Percentiles rank a stretch among this genome's conserved stretches.
Conservation (phyloP, 805 yeast species). For the Lachancea fermentati region DNA sequence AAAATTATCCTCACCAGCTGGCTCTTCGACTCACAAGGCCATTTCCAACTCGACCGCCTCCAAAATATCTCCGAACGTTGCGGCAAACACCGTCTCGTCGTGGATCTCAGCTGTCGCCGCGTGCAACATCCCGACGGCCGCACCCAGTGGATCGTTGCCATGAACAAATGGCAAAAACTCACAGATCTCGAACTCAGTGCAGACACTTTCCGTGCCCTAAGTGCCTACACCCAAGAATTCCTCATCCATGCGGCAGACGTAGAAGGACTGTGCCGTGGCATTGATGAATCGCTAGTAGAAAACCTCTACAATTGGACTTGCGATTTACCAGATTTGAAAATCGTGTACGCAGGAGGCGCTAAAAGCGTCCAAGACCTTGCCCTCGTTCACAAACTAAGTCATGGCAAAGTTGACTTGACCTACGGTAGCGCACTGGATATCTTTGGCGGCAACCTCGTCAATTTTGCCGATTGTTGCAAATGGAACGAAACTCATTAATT, state of each 20-base stretch:
- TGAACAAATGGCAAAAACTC: slow-evolving; percentile 93
- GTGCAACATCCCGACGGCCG: slow-evolving; percentile 23
- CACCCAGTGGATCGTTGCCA: slow-evolving; percentile 84
- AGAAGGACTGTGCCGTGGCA: slow-evolving; percentile 92
- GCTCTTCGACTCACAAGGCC: slow-evolving; percentile 54
- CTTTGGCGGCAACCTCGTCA: slow-evolving; percentile 84
- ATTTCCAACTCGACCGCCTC: slow-evolving; percentile 48
- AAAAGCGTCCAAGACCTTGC: slow-evolving; percentile 62
- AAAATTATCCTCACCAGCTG: slow-evolving; percentile 92
- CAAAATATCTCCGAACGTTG: slow-evolving; percentile 44
- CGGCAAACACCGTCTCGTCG: slow-evolving; percentile 65
- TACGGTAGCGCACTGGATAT: slow-evolving; percentile 91
- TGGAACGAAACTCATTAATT: slow-evolving; percentile 53
- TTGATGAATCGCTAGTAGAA: slow-evolving; percentile 71
- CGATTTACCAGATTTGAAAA: slow-evolving; percentile 42
- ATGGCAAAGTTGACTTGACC: slow-evolving; percentile 84
- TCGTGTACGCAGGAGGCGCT: slow-evolving; percentile 98
- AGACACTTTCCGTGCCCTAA: slow-evolving; percentile 48
- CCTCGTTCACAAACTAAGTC: slow-evolving; percentile 60
- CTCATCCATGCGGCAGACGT: slow-evolving; percentile 97
- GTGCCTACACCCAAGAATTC: slow-evolving; percentile 75
- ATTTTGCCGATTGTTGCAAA: slow-evolving; percentile 62
- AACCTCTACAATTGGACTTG: slow-evolving; percentile 72
- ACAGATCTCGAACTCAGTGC: slow-evolving; percentile 56
- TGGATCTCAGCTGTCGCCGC: slow-evolving; percentile 82